Conservation (phyloP, 148 eudicot genomes). For the Polygonum maritimum region DNA sequence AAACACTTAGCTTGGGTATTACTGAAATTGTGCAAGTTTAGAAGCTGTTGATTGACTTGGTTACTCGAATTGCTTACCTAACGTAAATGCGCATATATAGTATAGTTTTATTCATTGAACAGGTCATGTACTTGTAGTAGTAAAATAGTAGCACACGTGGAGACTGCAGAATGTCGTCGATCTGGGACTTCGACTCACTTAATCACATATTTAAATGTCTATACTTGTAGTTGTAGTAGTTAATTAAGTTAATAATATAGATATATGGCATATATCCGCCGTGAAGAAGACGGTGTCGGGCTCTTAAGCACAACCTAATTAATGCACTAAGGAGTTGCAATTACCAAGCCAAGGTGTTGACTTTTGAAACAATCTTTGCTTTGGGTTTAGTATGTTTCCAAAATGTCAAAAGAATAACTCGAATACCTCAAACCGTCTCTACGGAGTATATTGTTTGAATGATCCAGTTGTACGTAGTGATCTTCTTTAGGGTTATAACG, state of each 20-base stretch:
- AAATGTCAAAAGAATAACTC: no score
- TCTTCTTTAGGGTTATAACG: no score
- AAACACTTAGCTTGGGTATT: background rate
- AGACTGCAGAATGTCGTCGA: background rate
- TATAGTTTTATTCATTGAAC: no score
- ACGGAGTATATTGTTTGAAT: no score
- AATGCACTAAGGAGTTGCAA: background rate
- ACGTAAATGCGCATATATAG: background rate
- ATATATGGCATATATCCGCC: background rate
- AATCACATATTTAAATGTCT: background rate
- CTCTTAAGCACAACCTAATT: background rate
- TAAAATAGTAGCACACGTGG: background rate
- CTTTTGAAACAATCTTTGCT: background rate
- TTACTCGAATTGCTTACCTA: background rate
- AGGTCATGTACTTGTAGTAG: no score
- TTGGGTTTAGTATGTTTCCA: background rate
- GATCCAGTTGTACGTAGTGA: no score
- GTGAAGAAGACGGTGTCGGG: conserved; percentile 7
- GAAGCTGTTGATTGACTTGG: background rate
- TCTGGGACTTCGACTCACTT: background rate
- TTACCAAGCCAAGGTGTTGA: background rate
- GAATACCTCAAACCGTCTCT: no score
- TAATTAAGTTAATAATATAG: no score
- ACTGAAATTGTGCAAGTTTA: background rate
- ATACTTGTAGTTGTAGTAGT: no score